Conservation (phyloP, 2,329 filamentous ascomycete genomes). For the Penicillium sp. region DNA sequence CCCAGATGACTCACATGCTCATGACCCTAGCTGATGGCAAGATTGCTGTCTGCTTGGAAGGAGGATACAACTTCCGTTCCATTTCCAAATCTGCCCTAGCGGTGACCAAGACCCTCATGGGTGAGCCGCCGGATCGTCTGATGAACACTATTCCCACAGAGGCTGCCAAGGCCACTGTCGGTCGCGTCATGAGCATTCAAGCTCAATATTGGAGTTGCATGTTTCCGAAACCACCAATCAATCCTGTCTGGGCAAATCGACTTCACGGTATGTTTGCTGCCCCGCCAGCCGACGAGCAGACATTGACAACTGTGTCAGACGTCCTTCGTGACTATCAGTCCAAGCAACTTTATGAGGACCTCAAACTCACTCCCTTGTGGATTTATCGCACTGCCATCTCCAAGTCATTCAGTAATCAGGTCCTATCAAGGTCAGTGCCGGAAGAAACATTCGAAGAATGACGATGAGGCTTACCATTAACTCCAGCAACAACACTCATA, state of each 20-base stretch:
- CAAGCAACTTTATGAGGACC: slow-evolving; percentile 65
- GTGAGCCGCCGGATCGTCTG: slow-evolving; percentile 74
- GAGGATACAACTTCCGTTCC: slow-evolving; percentile 89
- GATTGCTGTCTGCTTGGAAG: slow-evolving; percentile 88
- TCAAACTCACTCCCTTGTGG: slow-evolving; percentile 75
- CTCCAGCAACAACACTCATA: slow-evolving; percentile 60
- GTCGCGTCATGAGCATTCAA: slow-evolving; percentile 58
- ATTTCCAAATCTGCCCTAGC: slow-evolving; percentile 91
- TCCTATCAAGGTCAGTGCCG: slow-evolving; percentile 66
- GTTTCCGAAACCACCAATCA: slow-evolving; percentile 57
- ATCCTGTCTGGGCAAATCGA: slow-evolving; percentile 47
- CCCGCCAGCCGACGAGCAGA: background rate
- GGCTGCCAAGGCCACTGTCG: slow-evolving; percentile 55
- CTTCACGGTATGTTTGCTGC: slow-evolving; percentile 55
- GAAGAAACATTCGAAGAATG: background rate
- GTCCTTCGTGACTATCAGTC: slow-evolving; percentile 76
- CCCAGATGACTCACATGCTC: slow-evolving; percentile 98
- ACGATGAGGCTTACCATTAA: background rate
- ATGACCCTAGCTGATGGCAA: slow-evolving; percentile 92
- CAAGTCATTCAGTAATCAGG: slow-evolving; percentile 79
- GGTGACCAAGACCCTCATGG: slow-evolving; percentile 90
- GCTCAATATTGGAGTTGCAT: slow-evolving; percentile 83
- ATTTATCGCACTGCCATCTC: slow-evolving; percentile 72
- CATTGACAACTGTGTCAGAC: slow-evolving; percentile 48
- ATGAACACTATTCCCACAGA: slow-evolving; percentile 48